Evolutionary conservation across 2,329 filamentous ascomycete genomes (phyloP), one percentile per base, ranked within the genome.

Genomic region (Cladosporium sp.): DNA sequence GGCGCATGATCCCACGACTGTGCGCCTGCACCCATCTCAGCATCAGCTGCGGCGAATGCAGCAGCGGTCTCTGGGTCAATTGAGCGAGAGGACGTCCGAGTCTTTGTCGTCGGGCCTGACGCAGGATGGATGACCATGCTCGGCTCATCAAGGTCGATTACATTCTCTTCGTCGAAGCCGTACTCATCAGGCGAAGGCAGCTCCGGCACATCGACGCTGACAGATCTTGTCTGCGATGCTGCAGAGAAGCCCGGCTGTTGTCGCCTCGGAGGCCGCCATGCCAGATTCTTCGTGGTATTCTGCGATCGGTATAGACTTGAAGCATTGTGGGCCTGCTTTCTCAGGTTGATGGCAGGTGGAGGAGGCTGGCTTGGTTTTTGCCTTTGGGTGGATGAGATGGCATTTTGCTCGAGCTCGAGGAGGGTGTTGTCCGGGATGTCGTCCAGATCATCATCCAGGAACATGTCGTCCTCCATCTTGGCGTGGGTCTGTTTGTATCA

Each of bases 401-500:
- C 78, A 45, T 68, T 71, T 40, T 71, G 69, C 65, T 80, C 78
- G 22, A 80, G 72, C 57, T 77, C 70, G 36, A 73, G 68, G 35
- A 80, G 69, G 24, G 76, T 71, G 61, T 76, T 74, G 52, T 71
- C 70, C 34, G 77, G 75, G 45, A 80, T 69, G 60, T 71, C 70
- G 63, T 77, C 75, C 55, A 80, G 67, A 65, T 74, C 76, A 63
- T 75, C 70, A 68, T 77, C 76, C 61, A 67, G 75, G 66, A 74
- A 75, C 59, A 76, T 77, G 58, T 79, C 75, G 61, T 77, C 74
- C 60, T 77, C 73, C 54, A 57, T 51, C 24, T 40, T 55, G 35
- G 52, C 39, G 32, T 13, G 9, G 32, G 9, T 17, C n/a, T 45
- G 37, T n/a, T 53, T 22, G 17, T 45, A 45, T 42, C 57, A 58